These are phyloP conservation scores for Ruellia speciosa DNA, from an alignment of 305 asterid genomes.

Conservation along the genomic window DNA sequence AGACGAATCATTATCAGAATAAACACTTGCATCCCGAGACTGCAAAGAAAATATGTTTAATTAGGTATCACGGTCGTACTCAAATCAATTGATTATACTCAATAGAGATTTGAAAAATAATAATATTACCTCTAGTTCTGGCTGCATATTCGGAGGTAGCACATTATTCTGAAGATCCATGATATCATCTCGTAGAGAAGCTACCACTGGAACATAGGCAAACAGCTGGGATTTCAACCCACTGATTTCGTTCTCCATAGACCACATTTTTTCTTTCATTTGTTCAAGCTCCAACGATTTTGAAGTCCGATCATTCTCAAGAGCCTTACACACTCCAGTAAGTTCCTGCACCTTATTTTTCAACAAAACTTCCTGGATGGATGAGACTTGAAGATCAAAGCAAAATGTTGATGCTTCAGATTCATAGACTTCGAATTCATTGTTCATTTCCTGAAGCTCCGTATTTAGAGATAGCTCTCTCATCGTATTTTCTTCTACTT, in stretches of 20 bases:
- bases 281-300: conserved; percentile 48
- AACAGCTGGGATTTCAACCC: conserved; percentile 50
- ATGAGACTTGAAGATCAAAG: conserved; percentile 81
- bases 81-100: too few species aligned
- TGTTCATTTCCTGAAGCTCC: conserved; percentile 52
- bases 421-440: conserved; percentile 76
- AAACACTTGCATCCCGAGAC: conserved; percentile 36
- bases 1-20: conserved; percentile 23
- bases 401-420: conserved; percentile 78
- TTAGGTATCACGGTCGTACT: too few species aligned
- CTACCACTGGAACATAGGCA: conserved; percentile 58
- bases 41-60: conserved; percentile 28
- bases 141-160: conserved; percentile 36
- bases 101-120: too few species aligned
- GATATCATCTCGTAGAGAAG: conserved; percentile 59
- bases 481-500: conserved; percentile 47
- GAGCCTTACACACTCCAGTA: conserved; percentile 46
- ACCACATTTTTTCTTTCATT: conserved; percentile 49
- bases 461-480: conserved; percentile 50
- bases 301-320: conserved; percentile 42
- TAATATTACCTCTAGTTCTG: conserved; percentile 50
- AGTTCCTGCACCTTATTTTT: conserved; percentile 77
- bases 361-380: conserved; percentile 53
- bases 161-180: conserved; percentile 59
- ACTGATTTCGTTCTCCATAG: conserved; percentile 55